Base-by-base conservation (phyloP, 1,139 yeast species). In the Wickerhamomyces sp. region DNA sequence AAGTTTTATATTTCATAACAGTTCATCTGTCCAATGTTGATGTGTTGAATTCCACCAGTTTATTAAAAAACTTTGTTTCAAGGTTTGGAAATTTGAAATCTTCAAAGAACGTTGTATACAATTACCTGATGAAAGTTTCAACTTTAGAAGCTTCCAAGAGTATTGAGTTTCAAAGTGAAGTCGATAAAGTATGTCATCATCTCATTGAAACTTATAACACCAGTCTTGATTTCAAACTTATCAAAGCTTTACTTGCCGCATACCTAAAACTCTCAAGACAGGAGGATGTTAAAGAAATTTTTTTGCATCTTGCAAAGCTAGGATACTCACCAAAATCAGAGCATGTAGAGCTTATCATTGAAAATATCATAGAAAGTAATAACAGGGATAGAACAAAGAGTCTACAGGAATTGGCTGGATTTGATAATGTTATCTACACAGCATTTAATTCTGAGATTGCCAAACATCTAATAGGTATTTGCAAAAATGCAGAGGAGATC, bases 1-100 rank as follows among this genome's bases (percentile, higher is more conserved):
- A 42, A 15, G 12, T 42, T 17, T 13, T 34, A n/a, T 39, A 36
- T 17, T 17, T 42, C 13, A 32, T 41, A 10, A 10, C 32, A 29
- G 22, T 25, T 7, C 33, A 32, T 14, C 26, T 32, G 22, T 26
- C 29, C 7, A 3, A 10, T 5, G 16, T 15, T 14, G 32, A 12
- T 1, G 8, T n/a, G 15, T 5, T 9, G n/a, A 12, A 7, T 3
- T 13, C 38, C 13, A 31, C 30, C 8, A 10, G 4, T 10, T 25
- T 36, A 14, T 8, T 41, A 3, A 9, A 12, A 5, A 19, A 30
- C 14, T 41, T 27, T 13, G 26, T 41, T 20, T 33, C 33, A 6
- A 24, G 14, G 4, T 21, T 35, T 5, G 25, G 19, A 8, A 15
- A 31, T 15, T 5, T 5, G 2, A 13, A 20, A 31, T 3, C 6